These are phyloP conservation scores for Boletus calvinii DNA, from an alignment of 1,284 basidiomycete genomes.

Conservation along the genomic window DNA sequence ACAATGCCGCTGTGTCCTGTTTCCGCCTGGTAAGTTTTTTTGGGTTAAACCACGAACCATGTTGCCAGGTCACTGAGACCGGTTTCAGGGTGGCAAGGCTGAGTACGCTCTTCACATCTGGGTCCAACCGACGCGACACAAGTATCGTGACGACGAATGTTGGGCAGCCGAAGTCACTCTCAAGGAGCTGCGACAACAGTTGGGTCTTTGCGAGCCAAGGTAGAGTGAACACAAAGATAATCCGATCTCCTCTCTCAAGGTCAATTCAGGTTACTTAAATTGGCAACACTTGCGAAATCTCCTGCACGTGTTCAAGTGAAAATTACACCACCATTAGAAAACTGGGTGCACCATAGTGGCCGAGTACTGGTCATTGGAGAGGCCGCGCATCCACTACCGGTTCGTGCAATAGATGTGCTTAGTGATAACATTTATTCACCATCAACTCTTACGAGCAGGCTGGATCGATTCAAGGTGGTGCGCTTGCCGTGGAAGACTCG, in stretches of 20 bases:
- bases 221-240: conserved; percentile 19
- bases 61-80: conserved; percentile 1
- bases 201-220: conserved; percentile 41
- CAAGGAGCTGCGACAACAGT: conserved; percentile 19
- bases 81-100: conserved; percentile 22
- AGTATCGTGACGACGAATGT: neutral
- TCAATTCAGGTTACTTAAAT: conserved; percentile 41
- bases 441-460: conserved; percentile 35
- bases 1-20: conserved; percentile 35
- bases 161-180: conserved; percentile 11
- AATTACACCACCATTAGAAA: conserved; percentile 41
- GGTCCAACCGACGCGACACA: conserved; percentile 13
- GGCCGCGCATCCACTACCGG: conserved; percentile 53
- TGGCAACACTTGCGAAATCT: conserved; percentile 38
- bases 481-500: conserved; percentile 55
- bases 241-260: neutral
- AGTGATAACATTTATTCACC: neutral
- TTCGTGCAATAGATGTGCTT: conserved; percentile 27
- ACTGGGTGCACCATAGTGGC: conserved; percentile 53
- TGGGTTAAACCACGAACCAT: neutral
- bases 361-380: conserved; percentile 49
- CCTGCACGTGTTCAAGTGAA: conserved; percentile 39
- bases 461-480: conserved; percentile 50
- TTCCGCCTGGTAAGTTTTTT: conserved; percentile 38
- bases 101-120: conserved; percentile 31